Evolutionary conservation across 176 grass and related monocot genomes (phyloP), one percentile per base, ranked within the genome.

Genomic region (Alloteropsis semialata): DNA sequence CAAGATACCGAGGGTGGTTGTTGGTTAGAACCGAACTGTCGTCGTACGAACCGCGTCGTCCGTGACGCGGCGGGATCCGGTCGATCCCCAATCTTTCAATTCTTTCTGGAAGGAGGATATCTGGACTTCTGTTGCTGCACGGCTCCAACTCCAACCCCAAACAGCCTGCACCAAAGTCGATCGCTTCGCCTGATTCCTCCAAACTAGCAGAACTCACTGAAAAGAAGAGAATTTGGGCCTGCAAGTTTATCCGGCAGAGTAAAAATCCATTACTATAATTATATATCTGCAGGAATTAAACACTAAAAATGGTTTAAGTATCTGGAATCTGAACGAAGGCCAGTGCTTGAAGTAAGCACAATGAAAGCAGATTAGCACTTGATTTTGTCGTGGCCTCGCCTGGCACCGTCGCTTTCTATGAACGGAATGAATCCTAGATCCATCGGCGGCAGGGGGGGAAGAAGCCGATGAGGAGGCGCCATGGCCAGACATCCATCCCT

Each of bases 401-500:
- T 60, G 61, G 14, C 69, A 39, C 60, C 60, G 12, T 38, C 77
- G 21, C 44, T 63, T 66, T 62, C 25, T n/a, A 21, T 3, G 28
- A 43, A 84, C 3, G 46, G 15, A 67, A 25, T 25, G 16, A 81
- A 61, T 49, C 60, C 43, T 60, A 61, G 27, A 81, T 81, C 77
- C 61, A 22, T 61, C 50, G 25, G 18, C 38, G 8, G 67, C 27
- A 49, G 17, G 42, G 42, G 34, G 21, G 15, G 10, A 17, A 29
- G 25, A 71, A 69, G 38, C 25, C 8, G 58, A 16, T 62, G 59
- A 61, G 58, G 5, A 32, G 68, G 46, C 5, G 28, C 57, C 54
- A 34, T 58, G 27, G 65, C 48, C 19, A 67, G 15, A 42, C 24
- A 80, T 75, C 53, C 24, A 80, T 75, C 74, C 30, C 69, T 84